Conservation (phyloP, 208 protist species). For the Endotrypanum monterogeii region DNA sequence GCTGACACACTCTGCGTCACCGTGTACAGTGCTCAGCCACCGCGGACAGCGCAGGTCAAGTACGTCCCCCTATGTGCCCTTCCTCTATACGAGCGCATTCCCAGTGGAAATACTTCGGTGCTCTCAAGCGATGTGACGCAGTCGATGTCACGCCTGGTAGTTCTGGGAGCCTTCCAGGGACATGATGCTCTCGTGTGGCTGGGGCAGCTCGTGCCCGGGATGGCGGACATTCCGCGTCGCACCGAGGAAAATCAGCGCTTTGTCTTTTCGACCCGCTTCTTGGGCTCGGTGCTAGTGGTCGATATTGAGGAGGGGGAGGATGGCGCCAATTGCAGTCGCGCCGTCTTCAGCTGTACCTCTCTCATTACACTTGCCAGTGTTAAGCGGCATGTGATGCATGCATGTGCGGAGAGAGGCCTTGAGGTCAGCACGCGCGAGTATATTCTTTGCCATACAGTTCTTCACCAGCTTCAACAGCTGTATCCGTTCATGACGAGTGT, state of each 20-base stretch:
- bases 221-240: slow-evolving; percentile 47
- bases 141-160: slow-evolving; percentile 49
- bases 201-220: slow-evolving; percentile 53
- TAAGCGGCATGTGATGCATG: slow-evolving; percentile 30
- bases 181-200: slow-evolving; percentile 70
- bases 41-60: slow-evolving; percentile 78
- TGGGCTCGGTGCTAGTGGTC: slow-evolving; percentile 45
- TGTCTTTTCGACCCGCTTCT: slow-evolving; percentile 59
- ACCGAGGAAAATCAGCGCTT: slow-evolving; percentile 32
- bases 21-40: slow-evolving; percentile 44
- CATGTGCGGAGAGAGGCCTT: slow-evolving; percentile 32
- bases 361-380: slow-evolving; percentile 47
- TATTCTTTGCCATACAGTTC: slow-evolving; percentile 45
- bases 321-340: slow-evolving; percentile 20
- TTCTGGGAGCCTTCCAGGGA: slow-evolving; percentile 48
- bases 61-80: slow-evolving; percentile 56
- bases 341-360: slow-evolving; percentile 58
- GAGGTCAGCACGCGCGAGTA: slow-evolving; percentile 39
- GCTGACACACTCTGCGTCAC: slow-evolving; percentile 47
- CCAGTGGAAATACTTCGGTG: slow-evolving; percentile 26
- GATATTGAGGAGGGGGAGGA: slow-evolving; percentile 29
- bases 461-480: slow-evolving; percentile 44
- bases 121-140: slow-evolving; percentile 24
- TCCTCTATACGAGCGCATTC: slow-evolving; percentile 72
- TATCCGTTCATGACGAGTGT: slow-evolving; percentile 46